phyloP scores from a whole-genome alignment of 176 grass and related monocot genomes.

The Dendrocalamus sinicus region DNA sequence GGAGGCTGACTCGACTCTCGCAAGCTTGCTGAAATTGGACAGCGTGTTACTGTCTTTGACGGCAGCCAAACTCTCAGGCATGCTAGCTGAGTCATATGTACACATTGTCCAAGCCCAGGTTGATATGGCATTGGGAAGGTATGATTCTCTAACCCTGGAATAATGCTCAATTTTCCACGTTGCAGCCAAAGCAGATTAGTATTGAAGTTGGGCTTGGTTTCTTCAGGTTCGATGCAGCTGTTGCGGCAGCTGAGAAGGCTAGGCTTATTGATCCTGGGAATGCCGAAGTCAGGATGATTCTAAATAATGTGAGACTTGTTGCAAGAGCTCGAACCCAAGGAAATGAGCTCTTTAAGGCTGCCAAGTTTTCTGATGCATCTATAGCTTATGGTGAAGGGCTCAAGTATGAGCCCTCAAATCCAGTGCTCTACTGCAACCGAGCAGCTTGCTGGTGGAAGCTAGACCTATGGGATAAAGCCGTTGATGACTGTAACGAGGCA shows the following conservation, averaged over 20 bases:
- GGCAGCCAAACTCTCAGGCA: slow-evolving; percentile 61
- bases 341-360: slow-evolving; percentile 87
- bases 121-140: slow-evolving; percentile 96
- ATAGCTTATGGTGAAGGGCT: slow-evolving; percentile 94
- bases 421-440: slow-evolving; percentile 90
- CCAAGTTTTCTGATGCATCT: slow-evolving; percentile 81
- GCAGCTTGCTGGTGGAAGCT: slow-evolving; percentile 92
- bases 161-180: slow-evolving; percentile 25
- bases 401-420: slow-evolving; percentile 78
- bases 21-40: slow-evolving; percentile 63
- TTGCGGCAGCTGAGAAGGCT: slow-evolving; percentile 80
- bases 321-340: slow-evolving; percentile 79
- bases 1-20: slow-evolving; percentile 76
- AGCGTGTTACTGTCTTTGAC: slow-evolving; percentile 45
- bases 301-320: slow-evolving; percentile 79
- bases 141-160: slow-evolving; percentile 39
- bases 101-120: slow-evolving; percentile 78
- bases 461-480: slow-evolving; percentile 75
- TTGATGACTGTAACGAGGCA: slow-evolving; percentile 91
- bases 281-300: slow-evolving; percentile 57
- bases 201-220: slow-evolving; percentile 37
- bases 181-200: slow-evolving; percentile 21
- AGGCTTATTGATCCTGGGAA: slow-evolving; percentile 71
- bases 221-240: slow-evolving; percentile 84
- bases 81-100: slow-evolving; percentile 71